A percentile compares a stretch with the other conserved stretches of the same genome.
These are phyloP conservation scores for Leucoagaricus sp. DNA, from an alignment of 1,284 basidiomycete genomes.

Conservation along the genomic window DNA sequence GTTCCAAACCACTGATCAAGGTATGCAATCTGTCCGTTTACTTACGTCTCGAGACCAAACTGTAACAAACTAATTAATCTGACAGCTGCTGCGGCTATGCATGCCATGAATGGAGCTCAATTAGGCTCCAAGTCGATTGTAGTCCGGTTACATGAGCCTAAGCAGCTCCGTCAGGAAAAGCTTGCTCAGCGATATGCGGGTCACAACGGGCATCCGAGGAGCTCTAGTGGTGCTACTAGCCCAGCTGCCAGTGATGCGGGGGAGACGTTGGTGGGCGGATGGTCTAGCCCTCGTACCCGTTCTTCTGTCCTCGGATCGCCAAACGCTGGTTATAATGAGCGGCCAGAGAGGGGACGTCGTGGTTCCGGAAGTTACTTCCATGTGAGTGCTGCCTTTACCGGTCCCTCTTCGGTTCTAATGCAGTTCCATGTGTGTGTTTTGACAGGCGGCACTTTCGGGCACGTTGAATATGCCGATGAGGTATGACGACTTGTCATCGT, in stretches of 20 bases:
- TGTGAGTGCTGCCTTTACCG: slow-evolving; percentile 37
- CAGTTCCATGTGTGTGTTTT: background rate
- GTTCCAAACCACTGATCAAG: slow-evolving; percentile 82
- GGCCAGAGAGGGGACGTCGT: slow-evolving; percentile 65
- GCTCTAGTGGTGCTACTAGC: slow-evolving; percentile 77
- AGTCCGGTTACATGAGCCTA: slow-evolving; percentile 88
- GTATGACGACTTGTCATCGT: slow-evolving; percentile 76
- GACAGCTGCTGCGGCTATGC: slow-evolving; percentile 69
- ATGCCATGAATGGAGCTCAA: slow-evolving; percentile 76
- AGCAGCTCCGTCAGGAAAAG: slow-evolving; percentile 86
- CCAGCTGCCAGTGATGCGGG: slow-evolving; percentile 79
- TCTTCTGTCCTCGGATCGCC: slow-evolving; percentile 59
- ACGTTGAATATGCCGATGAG: slow-evolving; percentile 78
- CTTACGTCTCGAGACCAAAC: background rate
- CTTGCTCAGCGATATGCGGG: slow-evolving; percentile 73
- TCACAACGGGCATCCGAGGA: slow-evolving; percentile 75
- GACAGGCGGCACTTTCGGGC: slow-evolving; percentile 73
- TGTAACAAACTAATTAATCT: background rate
- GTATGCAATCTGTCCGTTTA: no score
- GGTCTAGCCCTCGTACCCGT: slow-evolving; percentile 69
- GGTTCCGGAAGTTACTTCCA: slow-evolving; percentile 84
- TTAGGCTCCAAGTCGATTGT: slow-evolving; percentile 78
- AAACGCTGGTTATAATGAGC: slow-evolving; percentile 46
- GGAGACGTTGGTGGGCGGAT: slow-evolving; percentile 48
- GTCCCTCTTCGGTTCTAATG: background rate